These are phyloP conservation scores for Aspergillus sp. DNA, from an alignment of 2,329 filamentous ascomycete genomes.

Conservation along the genomic window DNA sequence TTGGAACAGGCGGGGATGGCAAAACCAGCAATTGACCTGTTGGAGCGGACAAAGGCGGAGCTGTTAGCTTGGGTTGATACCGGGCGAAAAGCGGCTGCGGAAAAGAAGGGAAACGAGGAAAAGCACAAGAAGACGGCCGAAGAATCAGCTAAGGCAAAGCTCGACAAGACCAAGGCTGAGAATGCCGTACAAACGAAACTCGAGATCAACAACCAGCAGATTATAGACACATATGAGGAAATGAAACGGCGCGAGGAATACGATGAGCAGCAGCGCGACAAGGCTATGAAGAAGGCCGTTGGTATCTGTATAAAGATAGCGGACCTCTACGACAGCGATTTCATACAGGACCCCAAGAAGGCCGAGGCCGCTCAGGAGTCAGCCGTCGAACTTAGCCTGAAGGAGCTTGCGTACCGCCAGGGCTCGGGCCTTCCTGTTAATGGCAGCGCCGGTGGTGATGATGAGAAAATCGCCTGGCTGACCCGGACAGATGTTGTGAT, in stretches of 20 bases:
- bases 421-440: slow-evolving; percentile 66
- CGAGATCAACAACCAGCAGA: slow-evolving; percentile 21
- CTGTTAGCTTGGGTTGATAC: slow-evolving; percentile 50
- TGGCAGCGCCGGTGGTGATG: slow-evolving; percentile 47
- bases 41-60: slow-evolving; percentile 74
- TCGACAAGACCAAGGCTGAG: background rate
- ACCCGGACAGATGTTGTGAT: slow-evolving; percentile 39
- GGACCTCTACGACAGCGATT: slow-evolving; percentile 74
- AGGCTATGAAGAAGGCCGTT: slow-evolving; percentile 71
- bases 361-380: slow-evolving; percentile 76
- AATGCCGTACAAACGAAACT: slow-evolving; percentile 15
- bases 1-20: slow-evolving; percentile 74
- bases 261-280: slow-evolving; percentile 54
- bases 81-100: slow-evolving; percentile 16
- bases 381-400: slow-evolving; percentile 76
- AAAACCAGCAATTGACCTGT: slow-evolving; percentile 69
- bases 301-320: slow-evolving; percentile 80
- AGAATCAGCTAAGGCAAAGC: background rate
- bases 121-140: slow-evolving; percentile 1
- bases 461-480: slow-evolving; percentile 34
- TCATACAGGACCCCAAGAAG: slow-evolving; percentile 70
- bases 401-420: slow-evolving; percentile 69
- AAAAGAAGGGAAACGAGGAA: slow-evolving; percentile 15
- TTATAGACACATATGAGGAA: slow-evolving; percentile 24
- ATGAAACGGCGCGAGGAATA: slow-evolving; percentile 26